Conservation (phyloP, 2,329 filamentous ascomycete genomes). For the Helotiales sp. region DNA sequence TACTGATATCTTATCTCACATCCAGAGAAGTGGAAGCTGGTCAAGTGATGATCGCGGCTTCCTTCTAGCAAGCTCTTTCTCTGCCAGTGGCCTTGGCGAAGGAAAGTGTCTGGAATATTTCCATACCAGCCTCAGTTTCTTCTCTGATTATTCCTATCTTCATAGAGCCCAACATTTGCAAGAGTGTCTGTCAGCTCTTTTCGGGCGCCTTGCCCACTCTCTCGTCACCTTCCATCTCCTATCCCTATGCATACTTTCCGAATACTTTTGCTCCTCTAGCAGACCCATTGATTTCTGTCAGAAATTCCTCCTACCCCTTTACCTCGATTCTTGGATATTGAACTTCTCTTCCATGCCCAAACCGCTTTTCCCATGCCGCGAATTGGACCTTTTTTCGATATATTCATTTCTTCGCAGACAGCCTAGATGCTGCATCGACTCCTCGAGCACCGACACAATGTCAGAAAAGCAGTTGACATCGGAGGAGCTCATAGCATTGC, state of each 20-base stretch:
- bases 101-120: background rate
- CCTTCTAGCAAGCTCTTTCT: background rate
- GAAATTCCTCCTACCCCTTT: background rate
- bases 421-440: background rate
- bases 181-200: background rate
- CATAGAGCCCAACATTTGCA: background rate
- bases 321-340: background rate
- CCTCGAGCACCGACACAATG: background rate
- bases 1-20: no score
- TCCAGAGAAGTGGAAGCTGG: no score
- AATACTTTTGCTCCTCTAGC: background rate
- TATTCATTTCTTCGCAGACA: background rate
- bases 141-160: background rate
- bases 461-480: background rate
- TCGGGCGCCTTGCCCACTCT: background rate
- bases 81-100: background rate
- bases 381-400: no score
- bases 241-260: background rate
- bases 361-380: background rate
- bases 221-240: background rate
- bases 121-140: background rate
- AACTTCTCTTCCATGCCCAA: no score
- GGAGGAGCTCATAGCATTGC: slow-evolving; percentile 9
- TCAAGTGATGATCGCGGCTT: background rate
- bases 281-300: background rate